A percentile compares a stretch with the other conserved stretches of the same genome.
phyloP scores from a whole-genome alignment of 345 rosid species.

The Barbarea vulgaris region DNA sequence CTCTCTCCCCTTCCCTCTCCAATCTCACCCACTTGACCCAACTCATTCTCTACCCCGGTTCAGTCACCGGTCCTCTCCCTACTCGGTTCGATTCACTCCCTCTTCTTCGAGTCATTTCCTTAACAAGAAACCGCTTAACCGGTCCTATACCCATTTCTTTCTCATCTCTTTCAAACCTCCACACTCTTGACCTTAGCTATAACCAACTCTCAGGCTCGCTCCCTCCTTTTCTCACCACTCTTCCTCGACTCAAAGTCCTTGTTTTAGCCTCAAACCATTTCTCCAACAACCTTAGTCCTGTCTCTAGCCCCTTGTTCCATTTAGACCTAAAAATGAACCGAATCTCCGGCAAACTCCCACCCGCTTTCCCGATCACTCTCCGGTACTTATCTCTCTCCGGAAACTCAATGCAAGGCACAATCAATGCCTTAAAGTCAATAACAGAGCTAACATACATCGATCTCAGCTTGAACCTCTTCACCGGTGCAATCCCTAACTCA shows the following conservation, averaged over 20 bases:
- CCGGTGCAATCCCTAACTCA: conserved; percentile 67
- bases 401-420: conserved; percentile 69
- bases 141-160: conserved; percentile 70
- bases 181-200: conserved; percentile 79
- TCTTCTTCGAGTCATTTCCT: conserved; percentile 67
- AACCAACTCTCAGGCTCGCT: conserved; percentile 70
- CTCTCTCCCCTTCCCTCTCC: conserved; percentile 65
- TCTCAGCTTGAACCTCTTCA: conserved; percentile 74
- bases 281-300: conserved; percentile 40
- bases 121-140: conserved; percentile 73
- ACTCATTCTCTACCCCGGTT: conserved; percentile 73
- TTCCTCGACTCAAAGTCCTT: conserved; percentile 54
- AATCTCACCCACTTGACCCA: conserved; percentile 65
- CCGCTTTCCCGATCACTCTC: conserved; percentile 56
- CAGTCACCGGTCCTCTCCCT: conserved; percentile 87
- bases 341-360: conserved; percentile 57
- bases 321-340: conserved; percentile 64
- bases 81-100: conserved; percentile 54
- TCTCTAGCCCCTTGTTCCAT: conserved; percentile 61
- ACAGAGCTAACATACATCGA: conserved; percentile 67
- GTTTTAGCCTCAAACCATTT: conserved; percentile 60
- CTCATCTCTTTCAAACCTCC: conserved; percentile 51
- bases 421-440: conserved; percentile 50
- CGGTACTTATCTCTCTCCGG: conserved; percentile 67
- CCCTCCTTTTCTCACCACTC: conserved; percentile 48